phyloP scores from a whole-genome alignment of 2,329 filamentous ascomycete species.

The Didymosphaeria variabile region DNA sequence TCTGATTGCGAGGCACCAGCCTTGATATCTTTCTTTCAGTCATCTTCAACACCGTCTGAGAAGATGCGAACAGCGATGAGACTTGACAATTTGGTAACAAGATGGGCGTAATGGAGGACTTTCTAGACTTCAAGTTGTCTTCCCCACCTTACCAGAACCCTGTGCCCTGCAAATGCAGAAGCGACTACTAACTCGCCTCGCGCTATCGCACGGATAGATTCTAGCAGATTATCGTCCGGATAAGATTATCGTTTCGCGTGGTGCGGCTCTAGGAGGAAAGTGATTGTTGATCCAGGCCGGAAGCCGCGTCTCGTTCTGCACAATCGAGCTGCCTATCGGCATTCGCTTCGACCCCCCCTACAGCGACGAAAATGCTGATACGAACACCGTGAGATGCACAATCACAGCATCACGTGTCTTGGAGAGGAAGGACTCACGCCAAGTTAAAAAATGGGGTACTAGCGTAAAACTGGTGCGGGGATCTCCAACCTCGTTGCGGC shows the following conservation, averaged over 20 bases:
- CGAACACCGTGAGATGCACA: not conserved
- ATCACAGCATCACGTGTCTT: not conserved
- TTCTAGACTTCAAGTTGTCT: not conserved
- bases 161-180: not conserved
- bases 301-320: not conserved
- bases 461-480: not conserved
- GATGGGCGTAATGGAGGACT: not conserved
- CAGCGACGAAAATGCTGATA: not conserved
- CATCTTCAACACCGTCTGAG: conserved; percentile 11
- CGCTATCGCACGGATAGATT: not conserved
- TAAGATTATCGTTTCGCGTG: not conserved
- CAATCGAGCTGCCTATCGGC: not conserved
- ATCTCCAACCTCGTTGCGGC: not conserved
- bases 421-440: not conserved
- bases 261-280: not conserved
- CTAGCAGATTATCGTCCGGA: not conserved
- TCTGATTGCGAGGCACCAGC: conserved; percentile 28
- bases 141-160: conserved; percentile 5
- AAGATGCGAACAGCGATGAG: not conserved
- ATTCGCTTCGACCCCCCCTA: not conserved
- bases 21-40: conserved; percentile 23
- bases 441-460: not conserved
- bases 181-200: not conserved
- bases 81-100: not conserved
- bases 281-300: not conserved